Percentiles rank a stretch among this genome's conserved stretches.
These are phyloP conservation scores for Hemisphaericaspora subhashii DNA, from an alignment of 1,139 yeast genomes.

Conservation along the genomic window DNA sequence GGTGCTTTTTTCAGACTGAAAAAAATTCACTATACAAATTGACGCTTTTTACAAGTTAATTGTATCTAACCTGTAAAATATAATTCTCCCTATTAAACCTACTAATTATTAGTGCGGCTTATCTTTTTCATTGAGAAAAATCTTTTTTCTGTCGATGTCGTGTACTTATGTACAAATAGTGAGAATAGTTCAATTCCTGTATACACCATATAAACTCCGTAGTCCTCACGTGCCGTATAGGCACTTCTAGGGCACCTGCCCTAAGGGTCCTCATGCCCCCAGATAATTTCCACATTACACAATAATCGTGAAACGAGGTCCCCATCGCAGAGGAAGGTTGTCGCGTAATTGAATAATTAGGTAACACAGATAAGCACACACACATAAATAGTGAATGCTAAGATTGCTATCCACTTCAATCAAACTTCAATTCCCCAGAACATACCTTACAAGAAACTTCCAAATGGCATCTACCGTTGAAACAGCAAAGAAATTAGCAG, in stretches of 20 bases:
- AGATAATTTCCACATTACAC: neutral
- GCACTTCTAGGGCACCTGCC: neutral
- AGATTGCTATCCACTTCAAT: neutral
- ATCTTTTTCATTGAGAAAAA: neutral
- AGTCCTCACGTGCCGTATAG: neutral
- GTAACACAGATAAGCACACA: neutral
- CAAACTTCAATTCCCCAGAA: neutral
- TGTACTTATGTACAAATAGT: neutral
- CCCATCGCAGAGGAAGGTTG: constrained; percentile 5
- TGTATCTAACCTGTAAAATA: constrained; percentile 9
- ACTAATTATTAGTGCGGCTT: neutral
- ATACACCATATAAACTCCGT: neutral
- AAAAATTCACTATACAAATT: constrained; percentile 12
- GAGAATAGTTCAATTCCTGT: neutral
- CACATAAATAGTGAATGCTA: neutral
- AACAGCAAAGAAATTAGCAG: constrained; percentile 80
- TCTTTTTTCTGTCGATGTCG: constrained; percentile 1
- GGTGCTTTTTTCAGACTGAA: constrained; percentile 7
- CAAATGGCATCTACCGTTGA: constrained; percentile 42
- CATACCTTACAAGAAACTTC: neutral
- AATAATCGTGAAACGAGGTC: neutral
- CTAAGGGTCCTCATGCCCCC: constrained; percentile 1
- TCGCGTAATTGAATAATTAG: constrained; percentile 3
- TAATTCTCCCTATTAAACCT: too few species aligned
- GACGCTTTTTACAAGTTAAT: constrained; percentile 10